phyloP scores from a whole-genome alignment of 208 protist species.

The Leishmania turanica region DNA sequence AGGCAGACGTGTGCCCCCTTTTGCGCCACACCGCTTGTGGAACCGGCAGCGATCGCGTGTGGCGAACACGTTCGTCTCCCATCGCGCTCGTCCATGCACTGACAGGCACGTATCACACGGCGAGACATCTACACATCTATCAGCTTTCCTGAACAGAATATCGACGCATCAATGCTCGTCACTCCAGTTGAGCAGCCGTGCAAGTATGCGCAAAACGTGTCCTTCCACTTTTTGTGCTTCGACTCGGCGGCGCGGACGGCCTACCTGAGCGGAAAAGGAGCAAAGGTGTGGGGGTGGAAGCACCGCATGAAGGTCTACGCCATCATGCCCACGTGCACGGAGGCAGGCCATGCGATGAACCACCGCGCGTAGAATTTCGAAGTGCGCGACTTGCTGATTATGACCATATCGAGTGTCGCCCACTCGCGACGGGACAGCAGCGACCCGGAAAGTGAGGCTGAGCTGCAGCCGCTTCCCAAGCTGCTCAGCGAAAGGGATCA shows the following conservation, averaged over 20 bases:
- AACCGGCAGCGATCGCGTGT: too few relatives aligned
- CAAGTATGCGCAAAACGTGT: conserved; percentile 29
- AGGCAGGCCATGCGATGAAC: conserved; percentile 18
- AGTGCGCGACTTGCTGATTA: conserved; percentile 21
- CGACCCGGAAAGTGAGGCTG: conserved; percentile 16
- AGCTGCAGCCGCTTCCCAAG: conserved; percentile 32
- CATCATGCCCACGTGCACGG: conserved; percentile 16
- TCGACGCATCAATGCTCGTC: conserved; percentile 16
- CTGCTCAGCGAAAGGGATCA: conserved; percentile 20
- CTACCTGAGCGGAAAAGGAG: conserved; percentile 46
- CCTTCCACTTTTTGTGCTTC: conserved; percentile 39
- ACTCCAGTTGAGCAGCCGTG: conserved; percentile 50
- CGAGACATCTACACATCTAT: too few relatives aligned
- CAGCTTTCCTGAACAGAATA: not conserved
- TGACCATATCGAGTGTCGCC: conserved; percentile 31
- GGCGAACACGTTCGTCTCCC: too few relatives aligned
- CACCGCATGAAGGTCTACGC: conserved; percentile 53
- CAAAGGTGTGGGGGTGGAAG: conserved; percentile 34
- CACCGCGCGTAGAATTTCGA: conserved; percentile 29
- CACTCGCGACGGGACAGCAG: conserved; percentile 26
- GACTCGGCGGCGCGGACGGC: conserved; percentile 42
- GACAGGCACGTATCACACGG: too few relatives aligned
- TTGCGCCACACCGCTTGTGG: too few relatives aligned
- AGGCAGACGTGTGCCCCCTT: too few relatives aligned
- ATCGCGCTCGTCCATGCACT: too few relatives aligned